Conservation (phyloP, 2,329 filamentous ascomycete genomes). For the Ophiostoma fasciatum region DNA sequence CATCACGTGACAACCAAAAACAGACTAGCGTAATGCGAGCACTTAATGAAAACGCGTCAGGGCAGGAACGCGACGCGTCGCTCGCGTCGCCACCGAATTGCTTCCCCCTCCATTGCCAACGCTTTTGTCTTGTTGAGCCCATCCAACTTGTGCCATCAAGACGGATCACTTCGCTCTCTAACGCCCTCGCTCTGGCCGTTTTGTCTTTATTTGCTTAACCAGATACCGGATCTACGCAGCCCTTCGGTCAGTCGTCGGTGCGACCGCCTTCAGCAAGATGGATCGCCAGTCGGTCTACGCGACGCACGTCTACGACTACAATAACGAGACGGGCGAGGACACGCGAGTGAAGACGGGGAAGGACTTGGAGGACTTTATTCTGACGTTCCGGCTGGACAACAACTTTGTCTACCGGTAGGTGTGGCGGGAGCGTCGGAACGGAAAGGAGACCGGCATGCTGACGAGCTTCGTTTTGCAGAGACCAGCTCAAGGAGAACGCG, state of each 20-base stretch:
- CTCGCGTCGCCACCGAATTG: conserved; percentile 1
- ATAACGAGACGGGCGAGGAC: conserved; percentile 50
- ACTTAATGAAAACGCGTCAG: conserved; percentile 13
- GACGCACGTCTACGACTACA: conserved; percentile 62
- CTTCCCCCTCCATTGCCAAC: conserved; percentile 2
- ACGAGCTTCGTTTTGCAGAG: conserved; percentile 36
- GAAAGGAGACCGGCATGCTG: no score
- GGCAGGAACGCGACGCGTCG: conserved; percentile 12
- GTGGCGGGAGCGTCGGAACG: no score
- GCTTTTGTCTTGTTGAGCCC: background rate
- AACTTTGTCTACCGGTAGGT: conserved; percentile 78
- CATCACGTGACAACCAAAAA: no score
- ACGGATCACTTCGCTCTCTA: no score
- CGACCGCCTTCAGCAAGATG: conserved; percentile 34
- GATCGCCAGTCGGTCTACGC: conserved; percentile 82
- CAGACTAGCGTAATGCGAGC: no score
- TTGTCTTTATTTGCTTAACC: no score
- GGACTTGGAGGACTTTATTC: conserved; percentile 76
- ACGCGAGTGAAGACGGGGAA: conserved; percentile 58
- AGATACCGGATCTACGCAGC: no score
- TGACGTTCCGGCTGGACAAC: conserved; percentile 89
- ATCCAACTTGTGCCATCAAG: background rate
- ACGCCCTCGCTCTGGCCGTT: no score
- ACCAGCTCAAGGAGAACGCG: conserved; percentile 90
- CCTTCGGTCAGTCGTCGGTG: no score